Conservation (phyloP, 169 alveolate species). For the Plasmodium ovale region DNA sequence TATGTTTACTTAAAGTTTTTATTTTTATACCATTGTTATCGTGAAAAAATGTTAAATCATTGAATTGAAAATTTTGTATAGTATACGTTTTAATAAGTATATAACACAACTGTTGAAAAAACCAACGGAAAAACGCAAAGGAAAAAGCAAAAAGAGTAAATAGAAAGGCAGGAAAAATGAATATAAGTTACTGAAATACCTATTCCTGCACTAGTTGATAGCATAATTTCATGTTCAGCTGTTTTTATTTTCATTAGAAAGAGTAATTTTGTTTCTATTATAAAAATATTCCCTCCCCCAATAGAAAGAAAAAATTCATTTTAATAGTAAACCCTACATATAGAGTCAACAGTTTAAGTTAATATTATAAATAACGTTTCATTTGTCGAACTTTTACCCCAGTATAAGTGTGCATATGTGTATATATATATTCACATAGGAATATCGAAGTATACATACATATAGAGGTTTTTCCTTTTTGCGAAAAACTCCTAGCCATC, state of each 20-base stretch:
- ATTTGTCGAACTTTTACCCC: background rate
- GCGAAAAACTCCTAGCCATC: no score
- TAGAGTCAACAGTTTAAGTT: background rate
- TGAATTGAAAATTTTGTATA: background rate
- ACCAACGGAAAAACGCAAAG: background rate
- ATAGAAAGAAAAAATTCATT: background rate
- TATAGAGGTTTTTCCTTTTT: background rate
- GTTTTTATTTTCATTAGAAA: slow-evolving; percentile 8
- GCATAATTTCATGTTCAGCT: slow-evolving; percentile 16
- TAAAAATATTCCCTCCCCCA: slow-evolving; percentile 4
- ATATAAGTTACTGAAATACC: background rate
- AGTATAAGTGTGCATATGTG: background rate
- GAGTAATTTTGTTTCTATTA: background rate
- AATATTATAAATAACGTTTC: background rate
- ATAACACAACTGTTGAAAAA: background rate
- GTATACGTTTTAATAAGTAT: background rate
- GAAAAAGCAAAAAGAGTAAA: background rate
- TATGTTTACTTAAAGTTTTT: background rate
- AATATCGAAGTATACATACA: no score
- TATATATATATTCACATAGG: slow-evolving; percentile 7
- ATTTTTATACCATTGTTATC: background rate
- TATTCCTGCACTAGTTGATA: slow-evolving; percentile 9
- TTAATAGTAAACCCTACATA: background rate
- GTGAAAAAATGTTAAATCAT: slow-evolving; percentile 38
- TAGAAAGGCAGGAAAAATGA: background rate